Evolutionary conservation across 768 basidiomycete species (phyloP).

Genomic region (Paxillus ammoniavirescens): DNA sequence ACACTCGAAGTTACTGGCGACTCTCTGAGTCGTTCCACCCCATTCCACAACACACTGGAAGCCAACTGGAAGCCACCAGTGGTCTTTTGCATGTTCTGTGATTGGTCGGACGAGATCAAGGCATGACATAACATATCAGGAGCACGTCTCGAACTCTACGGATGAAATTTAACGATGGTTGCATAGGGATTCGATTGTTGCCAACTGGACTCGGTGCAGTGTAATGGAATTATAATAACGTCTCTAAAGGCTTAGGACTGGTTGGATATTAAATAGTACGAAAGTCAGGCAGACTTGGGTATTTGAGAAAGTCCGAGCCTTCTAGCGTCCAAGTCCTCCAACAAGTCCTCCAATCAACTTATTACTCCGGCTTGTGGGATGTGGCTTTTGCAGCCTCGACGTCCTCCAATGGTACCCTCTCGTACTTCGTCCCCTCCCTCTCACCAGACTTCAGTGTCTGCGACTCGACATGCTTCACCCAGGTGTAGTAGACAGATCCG

Average conservation of each 20-base stretch:
- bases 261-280: neutral
- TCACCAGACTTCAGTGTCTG: constrained; percentile 35
- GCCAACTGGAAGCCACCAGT: neutral
- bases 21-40: neutral
- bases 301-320: neutral
- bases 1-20: too few species aligned
- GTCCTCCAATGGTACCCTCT: constrained; percentile 63
- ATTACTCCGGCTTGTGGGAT: constrained; percentile 30
- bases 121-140: too few species aligned
- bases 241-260: neutral
- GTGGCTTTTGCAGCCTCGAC: constrained; percentile 48
- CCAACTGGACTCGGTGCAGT: neutral
- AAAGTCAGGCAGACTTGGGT: neutral
- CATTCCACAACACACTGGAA: neutral
- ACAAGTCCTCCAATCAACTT: neutral
- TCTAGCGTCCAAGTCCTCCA: neutral
- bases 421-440: constrained; percentile 41
- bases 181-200: neutral
- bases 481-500: constrained; percentile 85
- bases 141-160: neutral
- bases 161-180: neutral
- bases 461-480: constrained; percentile 78
- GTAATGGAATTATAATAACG: neutral
- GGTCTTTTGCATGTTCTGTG: neutral
- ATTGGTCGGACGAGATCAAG: too few species aligned